Percentiles rank a stretch among this genome's conserved stretches.
phyloP scores from a whole-genome alignment of 75 land plant genomes.

The Ceratopteris richardii region DNA sequence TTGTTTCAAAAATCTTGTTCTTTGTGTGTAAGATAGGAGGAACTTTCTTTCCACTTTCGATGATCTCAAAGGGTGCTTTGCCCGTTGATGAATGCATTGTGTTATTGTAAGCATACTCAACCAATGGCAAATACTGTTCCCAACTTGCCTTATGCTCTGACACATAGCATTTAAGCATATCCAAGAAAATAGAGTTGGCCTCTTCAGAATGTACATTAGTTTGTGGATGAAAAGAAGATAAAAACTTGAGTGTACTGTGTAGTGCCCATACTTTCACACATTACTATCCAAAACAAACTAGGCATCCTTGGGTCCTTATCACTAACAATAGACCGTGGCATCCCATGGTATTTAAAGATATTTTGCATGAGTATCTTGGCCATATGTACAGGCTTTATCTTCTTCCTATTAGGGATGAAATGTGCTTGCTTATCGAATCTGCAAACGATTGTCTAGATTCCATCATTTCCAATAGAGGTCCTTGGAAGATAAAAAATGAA shows the following conservation, averaged over 20 bases:
- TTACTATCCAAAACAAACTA: background rate
- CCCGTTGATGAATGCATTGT: no score
- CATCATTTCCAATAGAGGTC: background rate
- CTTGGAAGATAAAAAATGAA: background rate
- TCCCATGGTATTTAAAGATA: conserved; percentile 2
- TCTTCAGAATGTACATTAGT: no score
- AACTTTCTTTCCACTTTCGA: no score
- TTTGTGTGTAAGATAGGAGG: no score
- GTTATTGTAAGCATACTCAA: no score
- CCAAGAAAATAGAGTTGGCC: no score
- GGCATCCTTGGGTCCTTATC: background rate
- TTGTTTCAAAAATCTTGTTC: no score
- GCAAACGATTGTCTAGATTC: background rate
- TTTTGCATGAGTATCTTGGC: background rate
- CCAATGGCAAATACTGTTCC: no score
- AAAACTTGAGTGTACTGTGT: background rate
- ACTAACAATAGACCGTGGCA: background rate
- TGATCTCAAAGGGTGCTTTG: no score
- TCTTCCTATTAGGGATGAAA: background rate
- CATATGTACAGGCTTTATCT: background rate
- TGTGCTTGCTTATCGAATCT: conserved; percentile 1
- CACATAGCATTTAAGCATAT: no score
- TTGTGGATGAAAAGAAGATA: no score
- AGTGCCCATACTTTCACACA: conserved; percentile 2
- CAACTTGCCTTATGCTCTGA: no score